phyloP scores from a whole-genome alignment of 768 basidiomycete species.

The Boletus bicolor region DNA sequence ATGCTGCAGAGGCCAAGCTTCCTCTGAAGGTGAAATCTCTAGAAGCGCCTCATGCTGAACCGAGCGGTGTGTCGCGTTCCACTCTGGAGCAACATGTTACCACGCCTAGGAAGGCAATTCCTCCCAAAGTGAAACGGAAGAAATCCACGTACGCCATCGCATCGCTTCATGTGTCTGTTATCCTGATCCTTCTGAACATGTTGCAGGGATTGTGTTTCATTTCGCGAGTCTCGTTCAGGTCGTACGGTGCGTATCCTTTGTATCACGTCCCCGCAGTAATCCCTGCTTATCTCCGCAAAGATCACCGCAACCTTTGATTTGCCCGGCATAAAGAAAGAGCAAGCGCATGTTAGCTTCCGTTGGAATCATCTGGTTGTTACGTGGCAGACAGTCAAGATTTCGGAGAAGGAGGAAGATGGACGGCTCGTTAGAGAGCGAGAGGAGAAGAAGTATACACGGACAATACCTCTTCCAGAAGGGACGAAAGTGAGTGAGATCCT shows the following conservation, averaged over 20 bases:
- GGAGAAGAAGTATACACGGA: conserved; percentile 62
- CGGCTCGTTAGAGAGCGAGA: conserved; percentile 59
- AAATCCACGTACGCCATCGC: conserved; percentile 60
- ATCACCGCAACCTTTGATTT: conserved; percentile 71
- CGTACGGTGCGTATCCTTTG: conserved; percentile 39
- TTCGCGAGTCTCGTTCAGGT: conserved; percentile 70
- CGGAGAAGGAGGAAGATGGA: conserved; percentile 61
- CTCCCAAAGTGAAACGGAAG: conserved; percentile 50
- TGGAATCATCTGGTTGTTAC: conserved; percentile 58
- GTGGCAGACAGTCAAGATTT: conserved; percentile 59
- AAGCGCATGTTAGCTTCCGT: conserved; percentile 74
- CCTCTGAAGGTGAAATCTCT: conserved; percentile 70
- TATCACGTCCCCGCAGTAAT: conserved; percentile 11
- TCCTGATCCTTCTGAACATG: conserved; percentile 17
- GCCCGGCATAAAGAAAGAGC: conserved; percentile 64
- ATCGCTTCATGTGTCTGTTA: conserved; percentile 2
- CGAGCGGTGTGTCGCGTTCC: conserved; percentile 23
- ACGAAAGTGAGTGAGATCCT: conserved; percentile 49
- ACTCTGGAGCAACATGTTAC: conserved; percentile 23
- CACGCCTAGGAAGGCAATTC: conserved; percentile 28
- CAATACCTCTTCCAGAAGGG: conserved; percentile 69
- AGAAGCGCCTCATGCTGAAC: conserved; percentile 34
- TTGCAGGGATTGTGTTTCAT: conserved; percentile 50
- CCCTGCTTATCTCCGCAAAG: conserved; percentile 32
- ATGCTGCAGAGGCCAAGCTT: conserved; percentile 61